Evolutionary conservation across 768 basidiomycete genomes (phyloP), one percentile per base, ranked within the genome.

Genomic region (Boletus rubescentipes): DNA sequence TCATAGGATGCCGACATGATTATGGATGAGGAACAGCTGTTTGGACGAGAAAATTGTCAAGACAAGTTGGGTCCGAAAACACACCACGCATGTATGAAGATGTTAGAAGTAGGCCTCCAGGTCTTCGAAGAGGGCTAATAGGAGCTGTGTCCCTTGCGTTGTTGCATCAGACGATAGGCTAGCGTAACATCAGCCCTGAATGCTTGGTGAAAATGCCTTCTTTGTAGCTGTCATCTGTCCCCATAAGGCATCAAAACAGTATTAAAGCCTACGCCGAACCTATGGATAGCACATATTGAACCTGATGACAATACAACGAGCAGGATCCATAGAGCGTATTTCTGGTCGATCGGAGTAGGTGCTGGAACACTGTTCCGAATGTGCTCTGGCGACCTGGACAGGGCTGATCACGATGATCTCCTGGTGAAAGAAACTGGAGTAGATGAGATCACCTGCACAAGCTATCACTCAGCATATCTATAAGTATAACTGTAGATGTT

Each of bases 191-290:
- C 62, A 9, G 61, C 61, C 31, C 61, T 60, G 61, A 76, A 74
- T 23, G 64, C 61, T 37, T 76, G 71, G 38, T 76, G 74, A 34
- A 69, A 68, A 5, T 74, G 53, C 34, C 68, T 63, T 52, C 75
- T 59, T 35, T 75, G 70, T 23, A 44, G 39, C 14, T 72, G 67
- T 77, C 75, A 77, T 47, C 62, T 62, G 15, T 66, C 61, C 10
- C 73, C 74, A 52, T 77, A 75, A n/a, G 41, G 61, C 61, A 73
- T 66, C 12, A 73, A 44, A 12, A 60, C 66, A 1, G 67, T 63
- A 43, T 69, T 67, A 54, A 73, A 74, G 63, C 64, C 69, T 49
- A 75, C 1, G 55, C 71, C 69, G 63, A 71, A 49, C 53, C 66
- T 66, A 38, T 7, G 38, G 30, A n/a, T 5, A 32, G 10, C 1